phyloP scores from a whole-genome alignment of 2,329 filamentous ascomycete genomes.

The Neonectria punicea region DNA sequence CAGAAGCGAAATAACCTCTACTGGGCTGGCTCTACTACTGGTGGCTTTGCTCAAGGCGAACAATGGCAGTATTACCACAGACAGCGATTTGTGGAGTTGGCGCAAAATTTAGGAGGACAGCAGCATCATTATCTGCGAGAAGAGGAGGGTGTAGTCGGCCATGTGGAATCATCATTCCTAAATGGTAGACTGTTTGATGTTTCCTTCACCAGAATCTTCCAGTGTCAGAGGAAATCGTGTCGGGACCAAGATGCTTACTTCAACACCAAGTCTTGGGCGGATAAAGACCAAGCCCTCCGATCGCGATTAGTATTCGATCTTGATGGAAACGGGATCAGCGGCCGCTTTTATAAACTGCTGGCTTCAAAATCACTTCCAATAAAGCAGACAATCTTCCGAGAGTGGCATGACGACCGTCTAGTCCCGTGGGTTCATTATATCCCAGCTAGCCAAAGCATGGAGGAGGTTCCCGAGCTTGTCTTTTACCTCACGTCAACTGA shows the following conservation, averaged over 20 bases:
- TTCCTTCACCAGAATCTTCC: constrained; percentile 57
- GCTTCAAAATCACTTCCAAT: constrained; percentile 58
- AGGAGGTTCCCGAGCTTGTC: constrained; percentile 64
- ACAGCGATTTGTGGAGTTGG: constrained; percentile 55
- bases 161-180: constrained; percentile 45
- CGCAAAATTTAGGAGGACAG: constrained; percentile 44
- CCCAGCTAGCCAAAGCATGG: constrained; percentile 60
- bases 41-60: constrained; percentile 51
- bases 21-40: constrained; percentile 68
- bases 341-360: constrained; percentile 62
- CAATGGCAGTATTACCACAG: constrained; percentile 59
- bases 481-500: constrained; percentile 56
- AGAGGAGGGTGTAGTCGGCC: constrained; percentile 27
- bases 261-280: constrained; percentile 44
- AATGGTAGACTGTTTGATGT: constrained; percentile 56
- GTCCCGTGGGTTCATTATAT: constrained; percentile 68
- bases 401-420: constrained; percentile 69
- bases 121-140: constrained; percentile 48
- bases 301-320: constrained; percentile 61
- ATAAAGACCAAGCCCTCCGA: constrained; percentile 49
- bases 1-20: constrained; percentile 62
- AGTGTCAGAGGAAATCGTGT: constrained; percentile 54
- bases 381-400: constrained; percentile 63
- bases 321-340: constrained; percentile 67
- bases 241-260: constrained; percentile 49